Percentiles rank a stretch among this genome's conserved stretches.
Conservation (phyloP, 257 asterid species). For the Striga asiatica region DNA sequence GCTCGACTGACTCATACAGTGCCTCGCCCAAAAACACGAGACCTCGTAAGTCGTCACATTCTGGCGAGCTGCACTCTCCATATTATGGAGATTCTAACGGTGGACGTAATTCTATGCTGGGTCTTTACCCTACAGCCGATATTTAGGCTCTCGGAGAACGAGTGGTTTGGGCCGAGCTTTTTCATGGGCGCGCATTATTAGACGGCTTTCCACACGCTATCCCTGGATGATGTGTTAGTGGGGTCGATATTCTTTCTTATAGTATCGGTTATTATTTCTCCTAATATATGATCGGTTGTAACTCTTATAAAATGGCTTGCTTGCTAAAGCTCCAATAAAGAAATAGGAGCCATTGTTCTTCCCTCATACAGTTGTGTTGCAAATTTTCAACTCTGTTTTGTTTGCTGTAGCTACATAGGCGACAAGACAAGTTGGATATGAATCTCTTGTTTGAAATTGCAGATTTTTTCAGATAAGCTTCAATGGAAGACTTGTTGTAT, state of each 20-base stretch:
- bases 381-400: background rate
- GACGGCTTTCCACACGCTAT: background rate
- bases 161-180: constrained; percentile 3
- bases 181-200: constrained; percentile 11
- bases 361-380: background rate
- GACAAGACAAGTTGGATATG: background rate
- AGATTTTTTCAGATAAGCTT: constrained; percentile 6
- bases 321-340: constrained; percentile 13
- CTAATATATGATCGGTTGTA: background rate
- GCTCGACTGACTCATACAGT: constrained; percentile 42
- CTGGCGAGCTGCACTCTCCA: constrained; percentile 74
- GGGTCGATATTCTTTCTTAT: constrained; percentile 29
- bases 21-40: constrained; percentile 44
- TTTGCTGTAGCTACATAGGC: constrained; percentile 2
- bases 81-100: constrained; percentile 52
- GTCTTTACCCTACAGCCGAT: constrained; percentile 45
- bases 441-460: background rate
- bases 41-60: constrained; percentile 71
- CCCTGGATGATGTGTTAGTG: constrained; percentile 7
- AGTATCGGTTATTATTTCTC: background rate
- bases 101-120: constrained; percentile 27
- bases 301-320: constrained; percentile 4
- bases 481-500: constrained; percentile 15
- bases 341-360: constrained; percentile 17
- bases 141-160: constrained; percentile 17